phyloP scores from a whole-genome alignment of 441 rosid species.

The Mallotus japonicus region DNA sequence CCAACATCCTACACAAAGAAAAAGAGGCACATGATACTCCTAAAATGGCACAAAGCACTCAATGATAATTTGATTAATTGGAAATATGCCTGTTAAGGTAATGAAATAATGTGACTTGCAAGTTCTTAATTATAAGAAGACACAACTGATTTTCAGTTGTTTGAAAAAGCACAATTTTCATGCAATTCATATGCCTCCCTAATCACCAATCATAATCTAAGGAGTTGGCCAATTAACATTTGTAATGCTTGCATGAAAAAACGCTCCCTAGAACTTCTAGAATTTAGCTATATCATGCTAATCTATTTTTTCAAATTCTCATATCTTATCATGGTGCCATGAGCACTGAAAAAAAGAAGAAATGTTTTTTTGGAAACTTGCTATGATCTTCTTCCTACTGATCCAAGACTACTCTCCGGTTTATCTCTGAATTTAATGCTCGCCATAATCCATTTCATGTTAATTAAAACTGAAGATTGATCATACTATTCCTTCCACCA shows the following conservation, averaged over 20 bases:
- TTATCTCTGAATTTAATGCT: too few species aligned
- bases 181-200: neutral
- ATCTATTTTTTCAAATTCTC: neutral
- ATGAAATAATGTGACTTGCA: neutral
- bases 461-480: too few species aligned
- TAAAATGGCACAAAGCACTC: neutral
- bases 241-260: neutral
- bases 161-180: neutral
- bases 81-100: neutral
- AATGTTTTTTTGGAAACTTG: too few species aligned
- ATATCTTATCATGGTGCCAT: neutral
- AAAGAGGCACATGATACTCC: neutral
- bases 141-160: neutral
- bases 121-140: neutral
- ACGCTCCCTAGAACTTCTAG: neutral
- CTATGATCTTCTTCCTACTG: too few species aligned
- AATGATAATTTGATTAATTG: neutral
- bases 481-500: too few species aligned
- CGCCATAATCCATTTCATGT: too few species aligned
- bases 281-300: neutral
- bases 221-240: neutral
- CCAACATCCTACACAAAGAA: conserved; percentile 78
- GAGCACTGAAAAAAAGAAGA: neutral
- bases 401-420: too few species aligned
- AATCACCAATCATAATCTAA: conserved; percentile 8